Evolutionary conservation across 495 filamentous ascomycete genomes (phyloP).

Genomic region (Neurospora sp.): DNA sequence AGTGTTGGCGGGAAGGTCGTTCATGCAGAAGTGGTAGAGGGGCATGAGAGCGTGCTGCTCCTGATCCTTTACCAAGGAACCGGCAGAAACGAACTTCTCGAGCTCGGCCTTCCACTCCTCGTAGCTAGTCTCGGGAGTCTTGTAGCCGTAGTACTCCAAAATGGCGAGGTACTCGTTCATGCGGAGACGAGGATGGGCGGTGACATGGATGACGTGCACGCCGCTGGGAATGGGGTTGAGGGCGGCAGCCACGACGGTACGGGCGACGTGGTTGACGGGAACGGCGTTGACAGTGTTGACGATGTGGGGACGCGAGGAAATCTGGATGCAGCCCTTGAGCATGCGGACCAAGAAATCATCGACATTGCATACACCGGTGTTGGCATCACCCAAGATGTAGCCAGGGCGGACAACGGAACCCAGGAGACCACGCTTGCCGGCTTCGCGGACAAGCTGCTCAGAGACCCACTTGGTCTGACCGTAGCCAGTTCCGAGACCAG

Average conservation of each 20-base stretch:
- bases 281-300: constrained; percentile 85
- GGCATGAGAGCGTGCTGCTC: constrained; percentile 71
- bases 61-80: constrained; percentile 37
- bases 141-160: constrained; percentile 68
- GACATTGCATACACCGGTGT: constrained; percentile 64
- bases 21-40: constrained; percentile 73
- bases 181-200: constrained; percentile 66
- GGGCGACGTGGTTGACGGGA: constrained; percentile 75
- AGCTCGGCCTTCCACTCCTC: constrained; percentile 40
- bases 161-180: constrained; percentile 68
- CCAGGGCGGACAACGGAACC: constrained; percentile 76
- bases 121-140: constrained; percentile 60
- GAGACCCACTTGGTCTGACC: constrained; percentile 69
- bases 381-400: constrained; percentile 70
- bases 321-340: constrained; percentile 80
- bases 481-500: constrained; percentile 60
- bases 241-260: constrained; percentile 63
- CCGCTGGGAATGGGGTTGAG: constrained; percentile 50
- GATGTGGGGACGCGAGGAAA: constrained; percentile 61
- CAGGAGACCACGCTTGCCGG: constrained; percentile 63
- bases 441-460: constrained; percentile 73
- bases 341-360: constrained; percentile 92
- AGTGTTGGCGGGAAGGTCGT: constrained; percentile 67
- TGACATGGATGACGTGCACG: constrained; percentile 51
- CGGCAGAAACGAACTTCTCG: constrained; percentile 52